Evolutionary conservation across 2,329 filamentous ascomycete species (phyloP).

Genomic region (Fusarium nygamai): DNA sequence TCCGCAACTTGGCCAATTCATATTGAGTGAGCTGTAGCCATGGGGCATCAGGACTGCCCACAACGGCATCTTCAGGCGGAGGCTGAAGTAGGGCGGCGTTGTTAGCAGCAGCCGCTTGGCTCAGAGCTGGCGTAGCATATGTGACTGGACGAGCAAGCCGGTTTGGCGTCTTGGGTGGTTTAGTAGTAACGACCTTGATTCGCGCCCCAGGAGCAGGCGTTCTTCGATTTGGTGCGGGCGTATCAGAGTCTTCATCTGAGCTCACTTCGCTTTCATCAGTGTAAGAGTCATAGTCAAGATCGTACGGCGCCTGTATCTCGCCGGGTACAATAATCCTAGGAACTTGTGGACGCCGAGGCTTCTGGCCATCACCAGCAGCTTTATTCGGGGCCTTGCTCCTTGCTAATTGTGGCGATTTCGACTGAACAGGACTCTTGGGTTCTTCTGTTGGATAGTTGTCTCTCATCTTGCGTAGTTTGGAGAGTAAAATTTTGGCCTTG

Average conservation of each 20-base stretch:
- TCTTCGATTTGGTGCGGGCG: conserved; percentile 50
- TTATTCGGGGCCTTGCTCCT: conserved; percentile 61
- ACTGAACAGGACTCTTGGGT: conserved; percentile 60
- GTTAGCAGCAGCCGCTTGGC: conserved; percentile 53
- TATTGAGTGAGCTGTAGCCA: conserved; percentile 74
- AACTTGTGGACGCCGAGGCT: conserved; percentile 56
- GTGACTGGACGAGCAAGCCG: conserved; percentile 47
- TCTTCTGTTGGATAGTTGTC: conserved; percentile 68
- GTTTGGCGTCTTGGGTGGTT: conserved; percentile 58
- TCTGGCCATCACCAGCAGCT: conserved; percentile 55
- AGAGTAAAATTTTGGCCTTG: conserved; percentile 66
- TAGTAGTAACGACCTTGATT: conserved; percentile 59
- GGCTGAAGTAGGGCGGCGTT: conserved; percentile 60
- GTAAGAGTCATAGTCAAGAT: conserved; percentile 69
- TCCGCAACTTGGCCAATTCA: conserved; percentile 75
- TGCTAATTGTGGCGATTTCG: conserved; percentile 64
- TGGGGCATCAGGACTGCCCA: conserved; percentile 68
- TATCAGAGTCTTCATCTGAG: conserved; percentile 61
- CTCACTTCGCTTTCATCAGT: conserved; percentile 64
- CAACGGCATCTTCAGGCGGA: conserved; percentile 67
- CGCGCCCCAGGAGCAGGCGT: conserved; percentile 53
- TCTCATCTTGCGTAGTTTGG: conserved; percentile 68
- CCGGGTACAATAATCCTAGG: conserved; percentile 73
- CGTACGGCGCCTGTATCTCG: conserved; percentile 72
- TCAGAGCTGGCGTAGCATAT: conserved; percentile 49